Percentiles rank a stretch among this genome's conserved stretches.
Evolutionary conservation across 208 protist genomes (phyloP).

Genomic region (Acanthamoeba castellanii): DNA sequence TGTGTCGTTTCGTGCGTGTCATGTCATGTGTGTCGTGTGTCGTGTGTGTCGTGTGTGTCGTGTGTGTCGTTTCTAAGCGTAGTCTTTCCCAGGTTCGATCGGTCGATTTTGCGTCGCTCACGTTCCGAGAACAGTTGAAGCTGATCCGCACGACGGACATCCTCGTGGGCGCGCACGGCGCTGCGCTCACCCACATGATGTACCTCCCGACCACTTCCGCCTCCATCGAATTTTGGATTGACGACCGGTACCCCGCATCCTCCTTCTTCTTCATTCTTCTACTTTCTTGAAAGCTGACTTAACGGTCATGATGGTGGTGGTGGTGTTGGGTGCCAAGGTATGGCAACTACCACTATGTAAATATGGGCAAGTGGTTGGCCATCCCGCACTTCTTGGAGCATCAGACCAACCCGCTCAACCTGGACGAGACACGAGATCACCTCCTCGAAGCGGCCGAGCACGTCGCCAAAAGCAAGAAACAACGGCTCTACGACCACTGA

Average conservation of each 20-base stretch:
- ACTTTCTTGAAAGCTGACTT: neutral
- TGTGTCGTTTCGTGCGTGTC: neutral
- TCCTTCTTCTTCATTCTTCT: neutral
- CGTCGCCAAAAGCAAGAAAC: neutral
- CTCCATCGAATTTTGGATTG: conserved; percentile 65
- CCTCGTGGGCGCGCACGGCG: conserved; percentile 56
- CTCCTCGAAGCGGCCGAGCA: neutral
- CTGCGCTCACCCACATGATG: conserved; percentile 59
- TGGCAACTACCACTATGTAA: conserved; percentile 72
- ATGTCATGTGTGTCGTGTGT: too few relatives aligned
- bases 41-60: too few relatives aligned
- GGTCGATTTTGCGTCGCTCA: conserved; percentile 46
- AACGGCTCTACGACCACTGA: conserved; percentile 36
- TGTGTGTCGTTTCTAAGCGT: neutral
- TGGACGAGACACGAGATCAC: neutral
- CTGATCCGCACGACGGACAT: conserved; percentile 71
- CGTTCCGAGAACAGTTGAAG: conserved; percentile 58
- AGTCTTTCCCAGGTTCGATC: neutral
- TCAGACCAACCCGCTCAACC: conserved; percentile 62
- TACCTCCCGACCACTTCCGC: conserved; percentile 11
- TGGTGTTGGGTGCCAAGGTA: neutral
- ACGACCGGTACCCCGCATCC: neutral
- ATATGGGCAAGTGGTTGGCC: conserved; percentile 48
- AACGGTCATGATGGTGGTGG: too few relatives aligned
- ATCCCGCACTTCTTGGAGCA: neutral